A percentile compares a stretch with the other conserved stretches of the same genome.
Conservation (phyloP, 257 asterid genomes). For the Thymus quinquecostatus region DNA sequence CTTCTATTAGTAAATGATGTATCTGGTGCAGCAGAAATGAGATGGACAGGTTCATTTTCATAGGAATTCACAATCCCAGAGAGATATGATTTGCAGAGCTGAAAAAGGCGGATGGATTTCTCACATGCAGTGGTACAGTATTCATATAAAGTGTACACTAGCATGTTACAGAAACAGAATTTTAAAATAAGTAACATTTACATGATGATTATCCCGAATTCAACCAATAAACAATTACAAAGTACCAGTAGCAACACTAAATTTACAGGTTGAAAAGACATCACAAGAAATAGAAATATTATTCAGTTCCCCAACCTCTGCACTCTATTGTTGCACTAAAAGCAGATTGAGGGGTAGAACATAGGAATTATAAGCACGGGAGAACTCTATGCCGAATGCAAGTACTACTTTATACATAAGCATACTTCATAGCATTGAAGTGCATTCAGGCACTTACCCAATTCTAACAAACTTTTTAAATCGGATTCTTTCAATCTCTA, state of each 20-base stretch:
- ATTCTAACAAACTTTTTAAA: neutral
- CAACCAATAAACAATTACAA: neutral
- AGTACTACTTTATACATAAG: neutral
- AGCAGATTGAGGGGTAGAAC: neutral
- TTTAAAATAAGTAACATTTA: neutral
- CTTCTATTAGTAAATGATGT: neutral
- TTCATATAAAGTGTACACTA: neutral
- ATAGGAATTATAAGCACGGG: neutral
- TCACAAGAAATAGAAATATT: neutral
- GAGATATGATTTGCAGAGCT: neutral
- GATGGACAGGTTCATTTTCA: no score
- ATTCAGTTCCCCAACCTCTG: neutral
- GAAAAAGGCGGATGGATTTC: neutral
- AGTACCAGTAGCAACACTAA: neutral
- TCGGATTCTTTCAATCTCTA: neutral
- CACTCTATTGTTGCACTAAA: neutral
- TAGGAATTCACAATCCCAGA: neutral
- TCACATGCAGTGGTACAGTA: neutral
- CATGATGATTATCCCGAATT: neutral
- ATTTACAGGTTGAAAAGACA: neutral
- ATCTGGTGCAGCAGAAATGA: neutral
- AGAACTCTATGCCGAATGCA: neutral
- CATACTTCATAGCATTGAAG: slow-evolving; percentile 9
- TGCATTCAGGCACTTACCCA: slow-evolving; percentile 1
- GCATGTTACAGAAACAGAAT: neutral